Evolutionary conservation across 257 asterid genomes (phyloP), one percentile per base, ranked within the genome.

Genomic region (Capsicum baccatum): DNA sequence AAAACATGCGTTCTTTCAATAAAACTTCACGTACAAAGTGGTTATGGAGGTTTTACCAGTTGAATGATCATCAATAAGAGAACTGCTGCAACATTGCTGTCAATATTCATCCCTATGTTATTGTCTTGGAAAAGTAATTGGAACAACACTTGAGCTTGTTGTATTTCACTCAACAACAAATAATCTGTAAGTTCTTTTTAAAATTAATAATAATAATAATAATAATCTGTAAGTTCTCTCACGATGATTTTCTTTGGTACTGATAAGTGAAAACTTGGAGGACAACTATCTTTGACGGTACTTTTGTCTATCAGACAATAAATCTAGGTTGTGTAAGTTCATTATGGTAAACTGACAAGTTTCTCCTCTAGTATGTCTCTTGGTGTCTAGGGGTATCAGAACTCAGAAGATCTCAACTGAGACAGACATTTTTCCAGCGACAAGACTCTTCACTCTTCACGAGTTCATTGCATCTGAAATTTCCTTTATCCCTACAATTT

Each of bases 361-460:
- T 52, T 52, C 81, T 70, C 79, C 48, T 54, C 9, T 54, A 55
- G 48, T 14, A 26, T 76, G 48, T 54, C 81, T 52, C 19, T 76
- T 76, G 62, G 63, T 54, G 50, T 78, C 48, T 52, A 78, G 64
- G 64, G 50, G 64, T 78, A 54, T 78, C 81, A 78, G 9, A 54
- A 78, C 14, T 78, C 81, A 78, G 9, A 54, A 78, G 21, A 54
- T 64, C 15, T 78, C 54, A 78, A 47, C 50, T 78, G 21, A 17
- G 64, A 55, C 44, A 54, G 9, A 52, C 33, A 52, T 78, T 52
- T 76, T 54, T 47, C 14, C 21, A 15, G 47, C 10, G 44, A 74
- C 21, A 21, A 14, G 81, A 12, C 60, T 54, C 21, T 54, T 78
- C 64, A 12, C 60, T 54, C 21, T 54, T 78, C 64, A 33, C 16